These are phyloP conservation scores for Mucor racemosus DNA, from an alignment of 371 early-diverging fungal species.

Conservation along the genomic window DNA sequence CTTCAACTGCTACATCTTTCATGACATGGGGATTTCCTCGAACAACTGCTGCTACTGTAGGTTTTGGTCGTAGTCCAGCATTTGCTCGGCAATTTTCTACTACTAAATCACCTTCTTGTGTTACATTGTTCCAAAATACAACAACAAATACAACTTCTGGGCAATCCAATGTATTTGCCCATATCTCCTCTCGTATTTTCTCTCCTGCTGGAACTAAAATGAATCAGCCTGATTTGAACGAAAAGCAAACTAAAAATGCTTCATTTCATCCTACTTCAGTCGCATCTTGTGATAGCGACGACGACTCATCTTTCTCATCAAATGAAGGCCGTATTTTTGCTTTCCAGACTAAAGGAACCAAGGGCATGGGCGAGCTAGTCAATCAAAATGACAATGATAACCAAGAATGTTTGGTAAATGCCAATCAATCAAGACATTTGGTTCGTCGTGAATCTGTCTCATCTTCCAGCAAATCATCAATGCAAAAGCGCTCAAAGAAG, in stretches of 20 bases:
- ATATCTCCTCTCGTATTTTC: conserved; percentile 35
- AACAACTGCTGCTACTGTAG: conserved; percentile 20
- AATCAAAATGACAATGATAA: not conserved
- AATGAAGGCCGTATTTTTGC: not conserved
- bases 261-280: conserved; percentile 1
- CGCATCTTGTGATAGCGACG: not conserved
- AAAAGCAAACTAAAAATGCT: conserved; percentile 7
- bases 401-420: not conserved
- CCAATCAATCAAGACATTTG: not conserved
- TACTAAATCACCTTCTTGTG: conserved; percentile 24
- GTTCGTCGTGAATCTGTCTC: conserved; percentile 16
- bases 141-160: conserved; percentile 14
- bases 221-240: conserved; percentile 8
- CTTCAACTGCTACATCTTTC: conserved; percentile 7
- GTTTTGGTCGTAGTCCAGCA: conserved; percentile 17
- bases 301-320: not conserved
- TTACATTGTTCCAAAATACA: conserved; percentile 24
- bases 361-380: conserved; percentile 22
- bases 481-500: not conserved
- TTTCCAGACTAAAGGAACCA: not conserved
- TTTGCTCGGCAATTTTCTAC: conserved; percentile 35
- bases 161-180: conserved; percentile 24
- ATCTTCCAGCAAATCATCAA: not conserved
- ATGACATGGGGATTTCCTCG: conserved; percentile 34
- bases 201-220: conserved; percentile 27